phyloP scores from a whole-genome alignment of 2,329 filamentous ascomycete genomes.

The Botryosphaeria dothidea region DNA sequence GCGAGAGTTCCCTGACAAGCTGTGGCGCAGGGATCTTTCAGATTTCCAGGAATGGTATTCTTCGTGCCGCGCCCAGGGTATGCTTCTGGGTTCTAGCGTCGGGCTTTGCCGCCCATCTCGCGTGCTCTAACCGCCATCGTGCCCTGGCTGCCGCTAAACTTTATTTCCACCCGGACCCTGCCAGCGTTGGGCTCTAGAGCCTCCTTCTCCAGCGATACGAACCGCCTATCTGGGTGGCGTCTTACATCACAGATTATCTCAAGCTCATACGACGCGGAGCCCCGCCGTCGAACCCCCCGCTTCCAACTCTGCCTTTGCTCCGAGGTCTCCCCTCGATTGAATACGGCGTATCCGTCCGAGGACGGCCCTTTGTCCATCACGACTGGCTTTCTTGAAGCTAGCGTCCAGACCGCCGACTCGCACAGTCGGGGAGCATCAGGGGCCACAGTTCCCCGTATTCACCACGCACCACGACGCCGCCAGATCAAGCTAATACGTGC shows the following conservation, averaged over 20 bases:
- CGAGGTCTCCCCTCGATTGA: too few relatives aligned
- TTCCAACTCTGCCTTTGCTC: neutral
- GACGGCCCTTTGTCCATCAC: too few relatives aligned
- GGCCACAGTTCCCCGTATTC: too few relatives aligned
- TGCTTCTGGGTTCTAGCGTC: neutral
- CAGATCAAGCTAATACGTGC: too few relatives aligned
- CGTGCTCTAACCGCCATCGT: neutral
- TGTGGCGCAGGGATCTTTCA: neutral
- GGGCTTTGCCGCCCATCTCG: neutral
- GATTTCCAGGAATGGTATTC: neutral
- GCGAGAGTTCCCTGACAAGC: neutral
- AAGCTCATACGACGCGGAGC: neutral
- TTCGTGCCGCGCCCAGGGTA: neutral
- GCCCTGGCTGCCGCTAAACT: neutral
- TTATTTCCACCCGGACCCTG: neutral
- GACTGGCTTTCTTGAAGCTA: too few relatives aligned
- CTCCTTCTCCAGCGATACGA: neutral
- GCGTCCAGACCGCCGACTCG: too few relatives aligned
- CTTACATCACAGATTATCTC: neutral
- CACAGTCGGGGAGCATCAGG: too few relatives aligned
- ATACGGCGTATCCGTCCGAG: too few relatives aligned
- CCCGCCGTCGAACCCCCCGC: neutral
- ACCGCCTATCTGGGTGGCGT: neutral
- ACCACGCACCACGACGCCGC: too few relatives aligned
- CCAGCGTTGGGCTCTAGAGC: neutral